Percentiles rank a stretch among this genome's conserved stretches.
Evolutionary conservation across 805 yeast genomes (phyloP).

Genomic region (Naumovozyma baii): DNA sequence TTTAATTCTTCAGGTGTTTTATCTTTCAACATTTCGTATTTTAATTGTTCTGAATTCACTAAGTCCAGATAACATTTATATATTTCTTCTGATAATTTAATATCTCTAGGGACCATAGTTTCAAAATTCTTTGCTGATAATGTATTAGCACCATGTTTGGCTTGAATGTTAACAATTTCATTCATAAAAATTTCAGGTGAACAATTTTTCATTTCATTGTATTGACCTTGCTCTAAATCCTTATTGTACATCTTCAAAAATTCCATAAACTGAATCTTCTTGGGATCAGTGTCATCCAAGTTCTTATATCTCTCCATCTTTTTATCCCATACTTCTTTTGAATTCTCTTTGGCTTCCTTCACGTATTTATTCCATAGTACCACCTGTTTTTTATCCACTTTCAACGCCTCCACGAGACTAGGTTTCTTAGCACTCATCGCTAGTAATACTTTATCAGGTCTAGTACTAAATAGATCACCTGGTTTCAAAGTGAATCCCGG

Average conservation of each 20-base stretch:
- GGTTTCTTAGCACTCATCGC: constrained; percentile 87
- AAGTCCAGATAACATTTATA: constrained; percentile 20
- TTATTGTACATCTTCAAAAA: constrained; percentile 19
- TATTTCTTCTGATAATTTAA: constrained; percentile 15
- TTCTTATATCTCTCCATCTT: constrained; percentile 16
- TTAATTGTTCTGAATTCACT: constrained; percentile 14
- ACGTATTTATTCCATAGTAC: constrained; percentile 69
- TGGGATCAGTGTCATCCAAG: constrained; percentile 20
- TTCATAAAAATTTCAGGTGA: constrained; percentile 41
- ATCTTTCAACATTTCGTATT: constrained; percentile 5
- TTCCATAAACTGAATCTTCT: constrained; percentile 18
- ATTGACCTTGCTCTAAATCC: constrained; percentile 15
- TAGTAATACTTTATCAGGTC: constrained; percentile 72
- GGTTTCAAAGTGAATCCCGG: constrained; percentile 70
- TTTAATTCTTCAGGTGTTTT: constrained; percentile 10
- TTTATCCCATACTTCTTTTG: constrained; percentile 26
- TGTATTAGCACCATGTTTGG: constrained; percentile 12
- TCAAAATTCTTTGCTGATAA: constrained; percentile 29
- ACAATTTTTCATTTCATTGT: constrained; percentile 21
- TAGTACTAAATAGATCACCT: constrained; percentile 81
- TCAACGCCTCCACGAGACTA: constrained; percentile 52
- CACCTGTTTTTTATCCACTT: constrained; percentile 63
- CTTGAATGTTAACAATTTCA: constrained; percentile 32
- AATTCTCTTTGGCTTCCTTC: constrained; percentile 41
- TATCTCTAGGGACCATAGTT: constrained; percentile 29